phyloP scores from a whole-genome alignment of 345 rosid species.

The Eucalyptus erythrocorys region DNA sequence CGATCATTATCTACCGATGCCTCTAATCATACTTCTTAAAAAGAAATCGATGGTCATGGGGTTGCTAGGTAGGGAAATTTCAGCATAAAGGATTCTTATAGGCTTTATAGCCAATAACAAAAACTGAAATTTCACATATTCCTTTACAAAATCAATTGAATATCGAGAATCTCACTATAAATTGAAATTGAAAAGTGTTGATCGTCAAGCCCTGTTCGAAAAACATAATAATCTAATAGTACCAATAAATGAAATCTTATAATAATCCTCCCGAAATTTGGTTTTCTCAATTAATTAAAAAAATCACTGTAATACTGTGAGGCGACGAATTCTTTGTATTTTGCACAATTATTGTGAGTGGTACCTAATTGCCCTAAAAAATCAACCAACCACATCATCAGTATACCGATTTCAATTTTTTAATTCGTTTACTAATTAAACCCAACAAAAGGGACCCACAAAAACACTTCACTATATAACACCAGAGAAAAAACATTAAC shows the following conservation, averaged over 20 bases:
- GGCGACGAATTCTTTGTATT: neutral
- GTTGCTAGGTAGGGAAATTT: neutral
- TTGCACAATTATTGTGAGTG: neutral
- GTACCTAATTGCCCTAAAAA: neutral
- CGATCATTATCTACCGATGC: neutral
- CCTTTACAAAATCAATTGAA: neutral
- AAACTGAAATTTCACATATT: neutral
- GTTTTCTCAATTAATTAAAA: neutral
- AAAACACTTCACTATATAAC: neutral
- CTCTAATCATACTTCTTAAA: neutral
- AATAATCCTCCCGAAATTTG: accelerated
- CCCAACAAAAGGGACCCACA: neutral
- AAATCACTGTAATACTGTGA: neutral
- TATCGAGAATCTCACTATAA: neutral
- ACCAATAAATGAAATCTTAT: neutral
- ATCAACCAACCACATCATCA: neutral
- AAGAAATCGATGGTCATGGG: neutral
- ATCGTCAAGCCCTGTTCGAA: accelerated
- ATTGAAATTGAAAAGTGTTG: neutral
- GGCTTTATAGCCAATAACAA: neutral
- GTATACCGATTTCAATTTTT: neutral
- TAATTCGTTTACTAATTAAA: neutral
- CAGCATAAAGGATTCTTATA: neutral
- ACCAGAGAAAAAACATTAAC: too few relatives aligned
- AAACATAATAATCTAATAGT: accelerated